Percentiles rank a stretch among this genome's conserved stretches.
Evolutionary conservation across 208 protist species (phyloP).

Genomic region (Herpetomonas tarakana): DNA sequence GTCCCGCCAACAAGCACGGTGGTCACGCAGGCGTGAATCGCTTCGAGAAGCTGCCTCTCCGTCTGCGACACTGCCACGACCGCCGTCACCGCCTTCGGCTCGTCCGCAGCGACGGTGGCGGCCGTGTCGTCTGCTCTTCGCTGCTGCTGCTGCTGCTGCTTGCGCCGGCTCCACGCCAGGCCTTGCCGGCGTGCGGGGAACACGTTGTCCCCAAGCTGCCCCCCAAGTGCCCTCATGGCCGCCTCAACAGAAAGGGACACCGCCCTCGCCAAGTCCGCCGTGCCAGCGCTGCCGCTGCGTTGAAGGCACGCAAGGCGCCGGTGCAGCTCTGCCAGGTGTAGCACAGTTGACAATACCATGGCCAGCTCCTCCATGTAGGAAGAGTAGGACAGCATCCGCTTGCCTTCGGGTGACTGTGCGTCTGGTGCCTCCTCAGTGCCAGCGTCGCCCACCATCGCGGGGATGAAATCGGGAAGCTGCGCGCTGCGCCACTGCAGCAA

Average conservation of each 20-base stretch:
- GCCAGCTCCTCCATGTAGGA: background rate
- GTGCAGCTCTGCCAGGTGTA: background rate
- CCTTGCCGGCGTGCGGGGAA: constrained; percentile 17
- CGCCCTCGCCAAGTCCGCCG: background rate
- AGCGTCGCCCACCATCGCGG: background rate
- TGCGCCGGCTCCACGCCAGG: background rate
- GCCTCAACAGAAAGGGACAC: constrained; percentile 21
- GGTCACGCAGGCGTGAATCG: constrained; percentile 14
- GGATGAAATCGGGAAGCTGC: background rate
- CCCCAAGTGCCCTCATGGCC: constrained; percentile 26
- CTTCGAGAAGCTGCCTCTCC: constrained; percentile 10
- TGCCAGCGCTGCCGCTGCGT: background rate
- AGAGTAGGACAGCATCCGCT: background rate
- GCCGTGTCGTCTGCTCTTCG: no score
- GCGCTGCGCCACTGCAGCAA: background rate
- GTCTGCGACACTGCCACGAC: constrained; percentile 3
- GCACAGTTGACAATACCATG: background rate
- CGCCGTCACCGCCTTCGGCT: no score
- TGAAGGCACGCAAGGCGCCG: background rate
- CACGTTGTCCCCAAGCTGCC: constrained; percentile 26
- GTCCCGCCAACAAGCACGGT: constrained; percentile 7
- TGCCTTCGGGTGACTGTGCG: background rate
- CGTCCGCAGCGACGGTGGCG: no score
- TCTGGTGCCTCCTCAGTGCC: no score
- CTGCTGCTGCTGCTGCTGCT: background rate